Percentiles rank a stretch among this genome's conserved stretches.
Evolutionary conservation across 768 basidiomycete species (phyloP).

Genomic region (Kwoniella dejecticola): DNA sequence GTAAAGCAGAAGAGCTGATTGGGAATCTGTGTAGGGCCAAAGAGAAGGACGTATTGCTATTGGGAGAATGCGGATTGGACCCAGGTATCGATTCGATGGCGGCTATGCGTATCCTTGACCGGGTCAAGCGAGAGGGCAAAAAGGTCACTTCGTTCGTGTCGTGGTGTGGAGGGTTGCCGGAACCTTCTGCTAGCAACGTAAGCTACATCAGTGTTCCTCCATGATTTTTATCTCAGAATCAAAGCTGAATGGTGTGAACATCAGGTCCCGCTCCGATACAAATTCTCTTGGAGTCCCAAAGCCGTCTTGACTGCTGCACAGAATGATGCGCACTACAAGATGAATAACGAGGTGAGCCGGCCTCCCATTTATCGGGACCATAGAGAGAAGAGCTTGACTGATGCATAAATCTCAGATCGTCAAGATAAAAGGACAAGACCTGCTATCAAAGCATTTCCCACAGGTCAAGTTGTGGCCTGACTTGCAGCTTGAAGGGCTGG

Average conservation of each 20-base stretch:
- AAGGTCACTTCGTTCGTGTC: conserved; percentile 73
- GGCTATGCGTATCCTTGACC: conserved; percentile 69
- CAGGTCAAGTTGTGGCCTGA: conserved; percentile 68
- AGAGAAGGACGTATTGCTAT: conserved; percentile 67
- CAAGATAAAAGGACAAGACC: conserved; percentile 61
- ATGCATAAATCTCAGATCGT: conserved; percentile 33
- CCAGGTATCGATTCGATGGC: conserved; percentile 58
- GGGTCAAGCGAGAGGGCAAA: conserved; percentile 62
- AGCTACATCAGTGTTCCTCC: conserved; percentile 3
- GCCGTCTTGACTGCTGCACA: conserved; percentile 80
- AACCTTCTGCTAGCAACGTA: conserved; percentile 63
- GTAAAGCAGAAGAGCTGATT: neutral
- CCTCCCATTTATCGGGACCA: neutral
- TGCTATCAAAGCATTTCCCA: conserved; percentile 66
- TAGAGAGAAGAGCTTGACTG: conserved; percentile 6
- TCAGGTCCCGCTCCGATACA: conserved; percentile 80
- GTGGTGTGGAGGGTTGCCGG: conserved; percentile 90
- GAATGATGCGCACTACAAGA: conserved; percentile 69
- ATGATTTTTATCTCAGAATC: no score
- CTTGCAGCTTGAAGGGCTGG: conserved; percentile 74
- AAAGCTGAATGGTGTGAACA: no score
- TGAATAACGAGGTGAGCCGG: conserved; percentile 62
- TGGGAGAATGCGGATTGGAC: conserved; percentile 73
- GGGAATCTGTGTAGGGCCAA: conserved; percentile 60
- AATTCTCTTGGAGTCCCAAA: conserved; percentile 89